Evolutionary conservation across 352 stramenopile species (phyloP).

Genomic region (Achlya hypogyna): DNA sequence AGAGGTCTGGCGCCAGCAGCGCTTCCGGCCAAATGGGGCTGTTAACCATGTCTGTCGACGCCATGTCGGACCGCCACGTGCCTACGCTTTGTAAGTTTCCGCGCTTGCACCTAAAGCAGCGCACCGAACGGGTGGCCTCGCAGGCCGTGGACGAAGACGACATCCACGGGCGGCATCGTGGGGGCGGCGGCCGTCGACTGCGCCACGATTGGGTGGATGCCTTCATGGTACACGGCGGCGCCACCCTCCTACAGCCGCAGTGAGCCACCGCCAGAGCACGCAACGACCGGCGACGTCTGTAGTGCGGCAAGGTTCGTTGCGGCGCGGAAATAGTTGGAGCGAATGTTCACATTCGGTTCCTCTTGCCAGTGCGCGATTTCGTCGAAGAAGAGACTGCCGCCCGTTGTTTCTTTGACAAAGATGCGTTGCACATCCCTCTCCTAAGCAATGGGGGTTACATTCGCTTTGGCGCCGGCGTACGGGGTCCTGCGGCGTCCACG

Average conservation of each 20-base stretch:
- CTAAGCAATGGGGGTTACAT: neutral
- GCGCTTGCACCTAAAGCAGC: neutral
- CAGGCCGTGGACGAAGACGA: conserved; percentile 80
- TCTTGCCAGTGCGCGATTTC: conserved; percentile 34
- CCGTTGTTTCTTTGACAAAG: conserved; percentile 30
- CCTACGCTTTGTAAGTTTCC: conserved; percentile 4
- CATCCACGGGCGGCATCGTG: conserved; percentile 30
- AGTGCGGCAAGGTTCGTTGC: conserved; percentile 38
- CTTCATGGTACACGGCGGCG: conserved; percentile 60
- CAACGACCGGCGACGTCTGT: conserved; percentile 38
- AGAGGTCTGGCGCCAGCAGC: conserved; percentile 48
- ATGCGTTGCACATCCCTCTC: conserved; percentile 45
- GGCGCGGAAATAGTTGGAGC: conserved; percentile 69
- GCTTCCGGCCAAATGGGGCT: conserved; percentile 72
- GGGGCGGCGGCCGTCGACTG: conserved; percentile 3
- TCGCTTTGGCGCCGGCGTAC: neutral
- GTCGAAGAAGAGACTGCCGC: conserved; percentile 35
- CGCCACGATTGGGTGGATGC: conserved; percentile 66
- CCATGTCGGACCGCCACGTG: conserved; percentile 76
- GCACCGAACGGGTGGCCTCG: conserved; percentile 62
- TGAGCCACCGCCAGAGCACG: no score
- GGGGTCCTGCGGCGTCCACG: neutral
- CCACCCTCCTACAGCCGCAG: no score
- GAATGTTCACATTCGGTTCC: conserved; percentile 46
- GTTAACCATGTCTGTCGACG: conserved; percentile 36